Conservation (phyloP, 2,329 filamentous ascomycete genomes). For the Aspergillus ustus region DNA sequence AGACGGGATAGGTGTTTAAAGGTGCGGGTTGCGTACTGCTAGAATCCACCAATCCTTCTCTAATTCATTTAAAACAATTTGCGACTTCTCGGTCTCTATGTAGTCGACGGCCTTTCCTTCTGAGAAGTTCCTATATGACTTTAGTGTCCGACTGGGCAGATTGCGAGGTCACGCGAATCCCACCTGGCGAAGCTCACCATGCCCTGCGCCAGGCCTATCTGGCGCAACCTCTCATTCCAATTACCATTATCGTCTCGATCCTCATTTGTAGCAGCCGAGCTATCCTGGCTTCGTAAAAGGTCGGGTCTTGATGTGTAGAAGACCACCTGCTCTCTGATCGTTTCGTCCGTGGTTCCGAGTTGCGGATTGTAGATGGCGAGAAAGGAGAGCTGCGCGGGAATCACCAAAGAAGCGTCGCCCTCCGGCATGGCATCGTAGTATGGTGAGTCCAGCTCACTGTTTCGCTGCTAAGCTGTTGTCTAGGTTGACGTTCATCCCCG, state of each 20-base stretch:
- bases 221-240: slow-evolving; percentile 83
- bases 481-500: slow-evolving; percentile 5
- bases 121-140: slow-evolving; percentile 71
- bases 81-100: slow-evolving; percentile 87
- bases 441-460: slow-evolving; percentile 21
- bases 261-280: slow-evolving; percentile 25
- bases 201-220: slow-evolving; percentile 94
- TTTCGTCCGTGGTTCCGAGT: slow-evolving; percentile 73
- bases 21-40: slow-evolving; percentile 64
- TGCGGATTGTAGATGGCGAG: slow-evolving; percentile 94
- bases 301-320: slow-evolving; percentile 75
- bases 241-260: slow-evolving; percentile 59
- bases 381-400: slow-evolving; percentile 85
- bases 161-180: slow-evolving; percentile 27
- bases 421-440: slow-evolving; percentile 44
- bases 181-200: slow-evolving; percentile 89
- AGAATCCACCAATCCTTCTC: slow-evolving; percentile 95
- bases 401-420: slow-evolving; percentile 48
- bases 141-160: slow-evolving; percentile 21
- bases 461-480: slow-evolving; percentile 11
- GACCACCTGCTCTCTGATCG: slow-evolving; percentile 80
- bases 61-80: slow-evolving; percentile 83
- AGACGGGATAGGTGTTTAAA: neutral
- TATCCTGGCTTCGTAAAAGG: slow-evolving; percentile 31
- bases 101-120: slow-evolving; percentile 75